Evolutionary conservation across 495 filamentous ascomycete species (phyloP), one percentile per base, ranked within the genome.

Genomic region (Cladorrhinum samala): DNA sequence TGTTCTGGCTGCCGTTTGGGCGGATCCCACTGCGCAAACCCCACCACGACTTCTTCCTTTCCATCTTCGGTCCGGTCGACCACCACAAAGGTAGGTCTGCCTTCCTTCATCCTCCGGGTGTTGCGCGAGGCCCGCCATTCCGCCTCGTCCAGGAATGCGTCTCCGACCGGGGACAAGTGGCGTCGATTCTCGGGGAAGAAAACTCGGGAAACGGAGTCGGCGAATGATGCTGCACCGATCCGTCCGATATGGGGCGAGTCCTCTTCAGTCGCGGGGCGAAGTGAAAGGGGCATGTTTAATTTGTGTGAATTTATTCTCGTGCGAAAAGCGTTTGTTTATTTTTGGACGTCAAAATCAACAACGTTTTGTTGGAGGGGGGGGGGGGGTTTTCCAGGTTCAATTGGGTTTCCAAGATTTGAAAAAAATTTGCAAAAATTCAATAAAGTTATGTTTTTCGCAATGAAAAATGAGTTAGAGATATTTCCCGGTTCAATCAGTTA

Each of bases 1-100:
- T n/a, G n/a, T 18, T 1, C 14, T 40, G n/a, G 3, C 25, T 13
- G 3, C 20, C 13, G 23, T 33, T 9, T 20, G 9, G 64, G 64
- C 39, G 24, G 13, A 9, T 60, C 53, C 64, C 64, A 66, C 38
- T 66, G 64, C 2, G 56, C 54, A n/a, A 56, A 64, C 1, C 58
- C 64, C 0, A 62, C 42, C 1, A 66, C 44, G 1, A 30, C 44
- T 23, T 53, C 60, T 1, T 42, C 25, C 23, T 13, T 42, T 4
- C 25, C 43, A 1, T 46, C 36, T 13, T 59, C 53, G 6, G 43
- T 19, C 2, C 16, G 36, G 30, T 66, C 53, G 2, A 66, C 64
- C 3, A 60, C 61, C 11, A 66, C 58, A 30, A 51, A 33, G 2
- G 61, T 58, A 0, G 37, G 44, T 6, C 49, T 62, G 2, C 61